Conservation (phyloP, 164 flowering plant species). For the Saururus chinensis region DNA sequence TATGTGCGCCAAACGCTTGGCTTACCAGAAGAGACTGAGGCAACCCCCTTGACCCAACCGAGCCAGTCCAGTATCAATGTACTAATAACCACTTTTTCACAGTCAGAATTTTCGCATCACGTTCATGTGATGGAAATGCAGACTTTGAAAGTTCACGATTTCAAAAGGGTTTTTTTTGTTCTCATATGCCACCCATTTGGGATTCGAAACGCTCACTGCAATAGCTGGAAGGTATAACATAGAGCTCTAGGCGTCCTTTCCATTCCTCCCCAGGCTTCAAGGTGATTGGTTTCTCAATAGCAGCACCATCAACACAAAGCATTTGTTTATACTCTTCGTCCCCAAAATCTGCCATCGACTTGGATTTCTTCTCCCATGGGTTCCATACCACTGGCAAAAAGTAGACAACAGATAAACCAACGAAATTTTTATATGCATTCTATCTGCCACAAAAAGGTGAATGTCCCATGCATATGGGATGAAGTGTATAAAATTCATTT, state of each 20-base stretch:
- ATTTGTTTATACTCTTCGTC: conserved; percentile 90
- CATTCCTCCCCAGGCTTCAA: conserved; percentile 93
- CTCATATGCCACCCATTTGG: not conserved
- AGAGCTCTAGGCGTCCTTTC: conserved; percentile 62
- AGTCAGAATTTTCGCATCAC: no score
- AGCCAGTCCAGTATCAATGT: no score
- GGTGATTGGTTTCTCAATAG: conserved; percentile 64
- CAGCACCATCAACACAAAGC: conserved; percentile 90
- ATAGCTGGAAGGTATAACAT: conserved; percentile 56
- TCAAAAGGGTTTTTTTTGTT: not conserved
- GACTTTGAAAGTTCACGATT: no score
- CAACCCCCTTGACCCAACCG: no score
- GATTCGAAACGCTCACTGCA: conserved; percentile 42
- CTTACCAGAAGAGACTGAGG: no score
- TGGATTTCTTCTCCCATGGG: conserved; percentile 97
- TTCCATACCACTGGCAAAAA: conserved; percentile 76
- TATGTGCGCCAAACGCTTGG: no score
- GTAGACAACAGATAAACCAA: not conserved
- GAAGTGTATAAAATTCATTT: not conserved
- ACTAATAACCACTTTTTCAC: no score
- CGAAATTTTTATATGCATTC: not conserved
- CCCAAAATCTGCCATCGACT: conserved; percentile 65
- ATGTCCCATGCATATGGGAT: not conserved
- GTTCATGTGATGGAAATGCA: no score
- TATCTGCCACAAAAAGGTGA: not conserved